A percentile compares a stretch with the other conserved stretches of the same genome.
phyloP scores from a whole-genome alignment of 2,329 filamentous ascomycete genomes.

The Phyllosticta capitalensis region DNA sequence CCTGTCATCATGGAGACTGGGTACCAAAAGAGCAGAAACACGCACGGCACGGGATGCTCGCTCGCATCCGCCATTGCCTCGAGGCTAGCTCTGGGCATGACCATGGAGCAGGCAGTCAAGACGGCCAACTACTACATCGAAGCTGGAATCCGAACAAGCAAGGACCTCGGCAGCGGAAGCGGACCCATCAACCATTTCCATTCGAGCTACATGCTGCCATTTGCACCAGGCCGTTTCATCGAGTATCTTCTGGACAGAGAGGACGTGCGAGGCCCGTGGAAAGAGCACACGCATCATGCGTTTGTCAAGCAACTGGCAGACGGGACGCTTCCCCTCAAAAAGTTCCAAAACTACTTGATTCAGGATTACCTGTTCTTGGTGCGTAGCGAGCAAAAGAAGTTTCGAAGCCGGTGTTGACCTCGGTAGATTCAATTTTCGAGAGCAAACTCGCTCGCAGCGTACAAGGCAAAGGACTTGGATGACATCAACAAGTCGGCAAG shows the following conservation, averaged over 20 bases:
- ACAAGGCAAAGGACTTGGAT: slow-evolving; percentile 67
- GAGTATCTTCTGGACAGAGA: slow-evolving; percentile 70
- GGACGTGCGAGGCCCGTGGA: slow-evolving; percentile 67
- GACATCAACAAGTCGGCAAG: slow-evolving; percentile 44
- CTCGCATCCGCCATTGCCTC: slow-evolving; percentile 76
- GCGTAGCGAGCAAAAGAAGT: slow-evolving; percentile 17
- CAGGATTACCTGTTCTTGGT: slow-evolving; percentile 91
- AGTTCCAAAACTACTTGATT: slow-evolving; percentile 80
- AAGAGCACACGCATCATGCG: slow-evolving; percentile 65
- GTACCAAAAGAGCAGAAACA: slow-evolving; percentile 67
- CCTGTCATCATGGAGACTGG: slow-evolving; percentile 56
- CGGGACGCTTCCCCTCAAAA: slow-evolving; percentile 62
- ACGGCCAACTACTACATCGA: slow-evolving; percentile 63
- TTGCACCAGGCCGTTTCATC: slow-evolving; percentile 67
- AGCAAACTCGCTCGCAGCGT: slow-evolving; percentile 74
- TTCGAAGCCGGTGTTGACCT: background rate
- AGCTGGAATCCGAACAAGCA: slow-evolving; percentile 57
- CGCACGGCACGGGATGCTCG: slow-evolving; percentile 91
- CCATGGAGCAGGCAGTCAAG: slow-evolving; percentile 51
- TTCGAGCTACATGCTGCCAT: slow-evolving; percentile 57
- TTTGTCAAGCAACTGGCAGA: slow-evolving; percentile 72
- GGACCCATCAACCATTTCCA: slow-evolving; percentile 75
- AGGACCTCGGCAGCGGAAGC: slow-evolving; percentile 54
- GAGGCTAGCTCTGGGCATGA: slow-evolving; percentile 54
- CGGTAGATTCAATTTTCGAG: slow-evolving; percentile 72